Evolutionary conservation across 176 grass and related monocot genomes (phyloP).

Genomic region (Olyra latifolia): DNA sequence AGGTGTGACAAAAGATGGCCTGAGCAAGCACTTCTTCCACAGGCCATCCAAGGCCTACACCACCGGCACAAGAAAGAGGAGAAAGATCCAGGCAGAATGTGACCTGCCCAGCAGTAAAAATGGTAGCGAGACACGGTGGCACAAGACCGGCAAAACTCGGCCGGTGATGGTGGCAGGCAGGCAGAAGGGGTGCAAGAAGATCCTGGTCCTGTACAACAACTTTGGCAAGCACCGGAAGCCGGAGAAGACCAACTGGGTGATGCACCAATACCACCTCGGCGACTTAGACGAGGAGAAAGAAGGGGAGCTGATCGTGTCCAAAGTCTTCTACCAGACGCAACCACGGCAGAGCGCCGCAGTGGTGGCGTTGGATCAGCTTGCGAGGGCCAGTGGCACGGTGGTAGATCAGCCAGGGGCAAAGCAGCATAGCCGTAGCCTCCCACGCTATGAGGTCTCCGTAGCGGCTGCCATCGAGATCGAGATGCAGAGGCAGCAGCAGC

Average conservation of each 20-base stretch:
- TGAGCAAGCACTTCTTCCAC: constrained; percentile 95
- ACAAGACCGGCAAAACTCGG: constrained; percentile 89
- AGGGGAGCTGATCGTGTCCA: constrained; percentile 79
- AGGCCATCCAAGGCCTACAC: constrained; percentile 87
- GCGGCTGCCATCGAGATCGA: constrained; percentile 1
- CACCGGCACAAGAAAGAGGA: constrained; percentile 80
- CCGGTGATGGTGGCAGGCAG: constrained; percentile 53
- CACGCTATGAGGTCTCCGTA: neutral
- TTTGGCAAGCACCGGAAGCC: constrained; percentile 70
- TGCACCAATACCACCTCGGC: constrained; percentile 95
- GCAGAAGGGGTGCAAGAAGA: constrained; percentile 93
- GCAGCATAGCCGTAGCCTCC: neutral
- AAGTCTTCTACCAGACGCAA: constrained; percentile 89
- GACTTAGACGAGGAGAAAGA: constrained; percentile 82
- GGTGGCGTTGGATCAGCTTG: constrained; percentile 8
- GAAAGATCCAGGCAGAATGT: constrained; percentile 64
- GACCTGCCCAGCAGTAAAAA: constrained; percentile 13
- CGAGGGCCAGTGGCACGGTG: constrained; percentile 26
- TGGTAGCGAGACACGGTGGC: constrained; percentile 66
- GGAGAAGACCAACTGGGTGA: constrained; percentile 97
- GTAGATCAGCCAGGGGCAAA: constrained; percentile 6
- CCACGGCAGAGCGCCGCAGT: constrained; percentile 44
- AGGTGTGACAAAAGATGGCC: constrained; percentile 85
- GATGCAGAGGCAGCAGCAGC: constrained; percentile 31
- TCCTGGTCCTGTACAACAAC: constrained; percentile 86